Percentiles rank a stretch among this genome's conserved stretches.
These are phyloP conservation scores for Quercus phellos DNA, from an alignment of 331 rosid species.

Conservation along the genomic window DNA sequence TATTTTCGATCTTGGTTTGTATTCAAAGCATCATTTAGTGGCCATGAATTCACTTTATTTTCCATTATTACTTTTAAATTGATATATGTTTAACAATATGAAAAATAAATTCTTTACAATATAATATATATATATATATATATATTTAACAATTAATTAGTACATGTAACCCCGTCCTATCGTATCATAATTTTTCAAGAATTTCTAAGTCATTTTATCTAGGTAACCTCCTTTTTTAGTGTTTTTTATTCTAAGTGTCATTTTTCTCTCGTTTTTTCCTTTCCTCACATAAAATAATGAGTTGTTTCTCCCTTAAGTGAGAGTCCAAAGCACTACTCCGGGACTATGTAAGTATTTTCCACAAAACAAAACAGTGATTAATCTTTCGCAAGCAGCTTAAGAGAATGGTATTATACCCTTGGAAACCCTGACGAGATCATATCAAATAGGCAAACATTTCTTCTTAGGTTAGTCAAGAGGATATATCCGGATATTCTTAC, in stretches of 20 bases:
- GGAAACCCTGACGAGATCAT: conserved; percentile 4
- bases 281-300: not conserved
- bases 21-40: no score
- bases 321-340: no score
- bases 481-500: conserved; percentile 6
- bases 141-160: no score
- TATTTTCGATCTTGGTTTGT: no score
- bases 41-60: no score
- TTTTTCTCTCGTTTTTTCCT: not conserved
- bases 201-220: not conserved
- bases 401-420: not conserved
- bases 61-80: no score
- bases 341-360: not conserved
- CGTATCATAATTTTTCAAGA: no score
- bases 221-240: conserved; percentile 8
- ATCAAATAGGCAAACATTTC: conserved; percentile 24
- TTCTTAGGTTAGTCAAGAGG: conserved; percentile 19
- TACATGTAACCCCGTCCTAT: no score
- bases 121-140: no score
- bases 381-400: not conserved
- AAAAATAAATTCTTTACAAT: no score
- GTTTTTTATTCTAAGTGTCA: not conserved
- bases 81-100: no score
- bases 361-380: not conserved
- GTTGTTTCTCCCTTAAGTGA: not conserved